These are phyloP conservation scores for Biscutella auriculata DNA, from an alignment of 441 rosid genomes.

Conservation along the genomic window DNA sequence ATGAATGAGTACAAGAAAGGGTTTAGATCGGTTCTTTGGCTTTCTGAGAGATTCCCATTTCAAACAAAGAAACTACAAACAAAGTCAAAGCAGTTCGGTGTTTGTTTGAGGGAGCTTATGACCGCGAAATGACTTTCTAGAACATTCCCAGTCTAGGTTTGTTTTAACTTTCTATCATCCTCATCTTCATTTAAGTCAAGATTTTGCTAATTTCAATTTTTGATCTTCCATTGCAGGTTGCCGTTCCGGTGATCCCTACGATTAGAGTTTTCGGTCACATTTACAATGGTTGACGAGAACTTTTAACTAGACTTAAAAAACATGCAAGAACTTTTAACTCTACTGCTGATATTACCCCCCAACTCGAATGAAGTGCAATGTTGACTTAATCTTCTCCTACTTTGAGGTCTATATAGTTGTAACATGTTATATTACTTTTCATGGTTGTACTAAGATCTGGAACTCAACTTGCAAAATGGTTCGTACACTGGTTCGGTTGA, in stretches of 20 bases:
- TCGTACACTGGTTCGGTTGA: conserved; percentile 79
- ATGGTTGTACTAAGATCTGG: conserved; percentile 30
- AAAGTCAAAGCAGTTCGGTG: conserved; percentile 98
- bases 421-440: background rate
- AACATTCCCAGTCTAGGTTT: conserved; percentile 93
- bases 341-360: conserved; percentile 67
- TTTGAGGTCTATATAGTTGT: background rate
- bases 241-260: conserved; percentile 94
- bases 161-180: background rate
- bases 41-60: conserved; percentile 70
- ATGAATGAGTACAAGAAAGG: conserved; percentile 95
- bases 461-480: conserved; percentile 96
- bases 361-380: conserved; percentile 73
- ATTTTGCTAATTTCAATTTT: background rate
- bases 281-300: conserved; percentile 92
- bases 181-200: background rate
- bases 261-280: conserved; percentile 87
- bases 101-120: conserved; percentile 79
- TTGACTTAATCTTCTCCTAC: background rate
- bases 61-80: no score
- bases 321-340: conserved; percentile 65
- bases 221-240: conserved; percentile 35
- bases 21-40: conserved; percentile 94
- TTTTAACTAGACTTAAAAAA: conserved; percentile 68
- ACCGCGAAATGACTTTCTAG: conserved; percentile 87